phyloP scores from a whole-genome alignment of 805 yeast species.

The Hyphopichia homilentoma region DNA sequence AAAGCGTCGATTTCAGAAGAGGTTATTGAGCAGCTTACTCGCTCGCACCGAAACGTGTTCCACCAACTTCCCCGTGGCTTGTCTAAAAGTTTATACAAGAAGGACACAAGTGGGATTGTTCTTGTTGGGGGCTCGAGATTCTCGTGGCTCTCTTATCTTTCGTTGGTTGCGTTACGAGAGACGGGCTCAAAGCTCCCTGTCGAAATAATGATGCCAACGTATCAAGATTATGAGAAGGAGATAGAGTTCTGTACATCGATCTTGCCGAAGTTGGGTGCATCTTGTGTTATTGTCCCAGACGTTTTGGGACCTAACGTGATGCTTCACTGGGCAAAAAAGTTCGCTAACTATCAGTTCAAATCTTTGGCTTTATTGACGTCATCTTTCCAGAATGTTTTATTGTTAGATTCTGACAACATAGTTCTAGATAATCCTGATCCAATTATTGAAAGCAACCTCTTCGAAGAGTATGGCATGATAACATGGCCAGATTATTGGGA shows the following conservation, averaged over 20 bases:
- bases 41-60: slow-evolving; percentile 18
- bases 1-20: slow-evolving; percentile 22
- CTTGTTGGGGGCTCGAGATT: slow-evolving; percentile 33
- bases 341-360: slow-evolving; percentile 68
- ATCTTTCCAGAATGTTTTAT: slow-evolving; percentile 29
- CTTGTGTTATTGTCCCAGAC: slow-evolving; percentile 54
- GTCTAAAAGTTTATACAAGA: slow-evolving; percentile 14
- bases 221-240: slow-evolving; percentile 28
- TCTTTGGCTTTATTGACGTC: slow-evolving; percentile 45
- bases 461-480: slow-evolving; percentile 29
- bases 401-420: slow-evolving; percentile 35
- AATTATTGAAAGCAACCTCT: slow-evolving; percentile 25
- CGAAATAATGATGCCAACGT: slow-evolving; percentile 34
- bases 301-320: slow-evolving; percentile 53
- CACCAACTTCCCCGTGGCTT: slow-evolving; percentile 19
- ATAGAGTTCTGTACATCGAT: slow-evolving; percentile 50
- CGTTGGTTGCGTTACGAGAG: slow-evolving; percentile 29
- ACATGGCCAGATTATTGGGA: slow-evolving; percentile 45
- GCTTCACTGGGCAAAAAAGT: slow-evolving; percentile 26
- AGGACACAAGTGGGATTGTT: slow-evolving; percentile 27
- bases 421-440: slow-evolving; percentile 26
- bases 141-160: slow-evolving; percentile 33
- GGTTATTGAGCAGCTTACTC: slow-evolving; percentile 16
- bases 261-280: slow-evolving; percentile 59
- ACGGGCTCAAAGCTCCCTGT: slow-evolving; percentile 37